Evolutionary conservation across 495 filamentous ascomycete species (phyloP).

Genomic region (Penicillium longicatenatum): DNA sequence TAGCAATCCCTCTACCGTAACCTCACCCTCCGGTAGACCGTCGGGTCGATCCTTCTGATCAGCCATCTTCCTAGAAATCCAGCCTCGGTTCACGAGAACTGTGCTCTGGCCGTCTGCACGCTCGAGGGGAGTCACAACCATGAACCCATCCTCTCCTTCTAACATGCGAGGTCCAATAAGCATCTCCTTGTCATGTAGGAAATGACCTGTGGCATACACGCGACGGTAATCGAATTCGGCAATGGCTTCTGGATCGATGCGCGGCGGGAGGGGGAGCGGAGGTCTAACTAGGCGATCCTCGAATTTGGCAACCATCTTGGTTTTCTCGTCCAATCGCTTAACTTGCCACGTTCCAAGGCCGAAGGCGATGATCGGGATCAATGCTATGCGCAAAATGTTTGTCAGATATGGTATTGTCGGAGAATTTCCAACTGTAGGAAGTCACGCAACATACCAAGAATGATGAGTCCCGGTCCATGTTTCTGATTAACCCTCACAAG

Average conservation of each 20-base stretch:
- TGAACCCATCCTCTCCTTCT: constrained; percentile 86
- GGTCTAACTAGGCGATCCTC: constrained; percentile 85
- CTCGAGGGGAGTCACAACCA: constrained; percentile 90
- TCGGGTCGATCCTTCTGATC: constrained; percentile 60
- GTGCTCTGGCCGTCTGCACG: constrained; percentile 62
- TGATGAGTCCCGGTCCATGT: constrained; percentile 80
- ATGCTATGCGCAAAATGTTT: constrained; percentile 50
- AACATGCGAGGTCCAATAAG: constrained; percentile 85
- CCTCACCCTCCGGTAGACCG: constrained; percentile 63
- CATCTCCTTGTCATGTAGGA: constrained; percentile 93
- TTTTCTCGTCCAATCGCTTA: constrained; percentile 91
- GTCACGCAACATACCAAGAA: constrained; percentile 59
- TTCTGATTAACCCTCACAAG: constrained; percentile 70
- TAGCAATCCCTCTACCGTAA: constrained; percentile 81
- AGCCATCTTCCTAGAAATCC: constrained; percentile 74
- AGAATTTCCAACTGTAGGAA: neutral
- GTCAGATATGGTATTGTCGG: neutral
- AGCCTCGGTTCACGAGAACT: constrained; percentile 84
- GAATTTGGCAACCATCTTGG: constrained; percentile 81
- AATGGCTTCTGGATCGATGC: constrained; percentile 76
- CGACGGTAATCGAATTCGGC: constrained; percentile 90
- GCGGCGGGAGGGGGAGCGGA: constrained; percentile 85
- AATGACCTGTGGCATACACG: constrained; percentile 71
- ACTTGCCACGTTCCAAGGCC: constrained; percentile 93
- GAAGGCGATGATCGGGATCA: constrained; percentile 92